Evolutionary conservation across 176 grass and related monocot genomes (phyloP), one percentile per base, ranked within the genome.

Genomic region (Zoysia japonica): DNA sequence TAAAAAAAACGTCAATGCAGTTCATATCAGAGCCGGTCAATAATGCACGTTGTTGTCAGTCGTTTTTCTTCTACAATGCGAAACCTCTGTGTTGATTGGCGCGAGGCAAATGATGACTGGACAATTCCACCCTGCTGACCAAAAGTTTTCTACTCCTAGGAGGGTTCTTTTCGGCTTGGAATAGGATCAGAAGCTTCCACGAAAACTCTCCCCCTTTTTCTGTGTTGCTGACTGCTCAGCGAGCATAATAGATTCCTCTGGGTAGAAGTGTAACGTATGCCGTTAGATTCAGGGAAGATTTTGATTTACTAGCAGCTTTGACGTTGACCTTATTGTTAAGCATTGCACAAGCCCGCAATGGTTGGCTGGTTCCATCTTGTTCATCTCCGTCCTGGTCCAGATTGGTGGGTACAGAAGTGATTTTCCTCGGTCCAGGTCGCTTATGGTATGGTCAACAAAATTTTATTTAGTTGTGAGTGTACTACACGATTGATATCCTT

Each of bases 1-100:
- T 53, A 47, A 10, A 36, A 46, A 40, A 9, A 11, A 60, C 20
- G 65, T 82, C 80, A 82, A 87, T 77, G 66, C n/a, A 14, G 85
- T 15, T 8, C 39, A 16, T 62, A 63, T 35, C 55, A 43, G 28
- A 9, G 44, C 85, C 13, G 36, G 12, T 37, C 41, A 70, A 77
- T 82, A 35, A 47, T 28, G 57, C 57, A n/a, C 70, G 15, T 77
- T 72, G 62, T 3, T 71, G 57, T 55, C 64, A 11, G 66, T 80
- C 44, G 52, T 46, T 42, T 42, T 2, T 46, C 56, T 17, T 51
- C 35, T 65, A 7, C 38, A 2, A 63, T 45, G 61, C 1, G 17
- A 7, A 65, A 38, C 47, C 2, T 28, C 28, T 15, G 5, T 16
- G 46, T 19, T 19, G 67, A 52, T 64, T 64, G 64, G 77, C 42